phyloP scores from a whole-genome alignment of 2,329 filamentous ascomycete genomes.

The Chalara sp. region DNA sequence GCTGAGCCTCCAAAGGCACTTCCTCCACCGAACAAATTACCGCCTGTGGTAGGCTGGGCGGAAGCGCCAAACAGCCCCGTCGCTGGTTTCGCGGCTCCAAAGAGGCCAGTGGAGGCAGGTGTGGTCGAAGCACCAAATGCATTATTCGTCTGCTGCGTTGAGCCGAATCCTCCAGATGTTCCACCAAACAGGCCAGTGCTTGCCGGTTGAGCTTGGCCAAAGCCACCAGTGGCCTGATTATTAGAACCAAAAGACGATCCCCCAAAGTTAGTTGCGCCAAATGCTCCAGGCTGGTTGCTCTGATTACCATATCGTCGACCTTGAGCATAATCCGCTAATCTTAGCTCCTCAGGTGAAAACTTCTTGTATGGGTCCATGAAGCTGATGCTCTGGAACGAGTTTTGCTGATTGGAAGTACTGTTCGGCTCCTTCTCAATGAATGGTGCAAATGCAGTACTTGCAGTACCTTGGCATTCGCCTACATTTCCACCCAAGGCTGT shows the following conservation, averaged over 20 bases:
- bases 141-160: conserved; percentile 32
- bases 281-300: conserved; percentile 74
- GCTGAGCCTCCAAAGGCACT: conserved; percentile 16
- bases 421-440: conserved; percentile 67
- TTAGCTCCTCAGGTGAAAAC: conserved; percentile 81
- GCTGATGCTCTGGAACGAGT: conserved; percentile 71
- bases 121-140: conserved; percentile 40
- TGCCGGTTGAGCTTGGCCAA: conserved; percentile 20
- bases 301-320: conserved; percentile 78
- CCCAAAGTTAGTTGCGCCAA: conserved; percentile 43
- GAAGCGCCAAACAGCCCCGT: conserved; percentile 35
- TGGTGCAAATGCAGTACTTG: conserved; percentile 59
- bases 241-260: conserved; percentile 27
- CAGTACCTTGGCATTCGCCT: conserved; percentile 63
- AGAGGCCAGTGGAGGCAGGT: conserved; percentile 29
- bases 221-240: conserved; percentile 16
- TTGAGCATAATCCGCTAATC: conserved; percentile 81
- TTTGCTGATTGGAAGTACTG: conserved; percentile 41
- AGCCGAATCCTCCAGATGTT: conserved; percentile 38
- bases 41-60: conserved; percentile 18
- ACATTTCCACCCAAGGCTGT: conserved; percentile 41
- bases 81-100: conserved; percentile 31
- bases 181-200: conserved; percentile 33
- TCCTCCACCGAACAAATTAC: conserved; percentile 17
- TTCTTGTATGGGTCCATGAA: conserved; percentile 79